Evolutionary conservation across 1,284 basidiomycete species (phyloP).

Genomic region (Schizophyllum commune): DNA sequence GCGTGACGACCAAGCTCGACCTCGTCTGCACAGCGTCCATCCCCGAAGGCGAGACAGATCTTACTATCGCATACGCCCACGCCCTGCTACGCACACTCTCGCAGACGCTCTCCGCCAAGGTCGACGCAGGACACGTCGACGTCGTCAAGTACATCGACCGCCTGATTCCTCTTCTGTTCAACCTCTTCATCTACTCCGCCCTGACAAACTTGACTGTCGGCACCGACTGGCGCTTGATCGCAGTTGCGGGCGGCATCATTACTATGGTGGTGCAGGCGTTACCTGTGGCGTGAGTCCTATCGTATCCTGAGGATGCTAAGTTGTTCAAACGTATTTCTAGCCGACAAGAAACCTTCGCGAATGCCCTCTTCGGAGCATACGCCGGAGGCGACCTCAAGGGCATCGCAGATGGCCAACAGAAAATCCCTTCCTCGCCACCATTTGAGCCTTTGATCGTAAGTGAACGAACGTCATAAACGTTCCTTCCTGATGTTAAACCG

Average conservation of each 20-base stretch:
- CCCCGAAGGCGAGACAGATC: conserved; percentile 34
- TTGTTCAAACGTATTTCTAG: conserved; percentile 22
- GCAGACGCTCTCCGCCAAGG: conserved; percentile 61
- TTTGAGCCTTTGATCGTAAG: conserved; percentile 44
- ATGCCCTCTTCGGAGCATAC: conserved; percentile 51
- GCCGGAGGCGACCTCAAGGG: conserved; percentile 46
- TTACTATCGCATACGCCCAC: conserved; percentile 72
- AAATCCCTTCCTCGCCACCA: conserved; percentile 26
- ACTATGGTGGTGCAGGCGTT: conserved; percentile 63
- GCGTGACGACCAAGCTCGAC: conserved; percentile 77
- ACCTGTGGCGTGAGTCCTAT: conserved; percentile 48
- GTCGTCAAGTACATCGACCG: conserved; percentile 73
- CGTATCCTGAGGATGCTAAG: background rate
- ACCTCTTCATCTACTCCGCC: conserved; percentile 60
- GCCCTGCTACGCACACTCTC: conserved; percentile 69
- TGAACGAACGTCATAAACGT: background rate
- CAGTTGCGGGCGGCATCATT: conserved; percentile 56
- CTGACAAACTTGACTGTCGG: conserved; percentile 25
- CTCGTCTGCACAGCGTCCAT: conserved; percentile 41
- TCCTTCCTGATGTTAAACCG: background rate
- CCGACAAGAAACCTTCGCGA: conserved; percentile 51
- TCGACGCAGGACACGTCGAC: conserved; percentile 54
- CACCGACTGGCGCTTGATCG: conserved; percentile 59
- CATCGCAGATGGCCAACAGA: conserved; percentile 49
- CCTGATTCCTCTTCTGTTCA: conserved; percentile 65